Conservation (phyloP, 1,284 basidiomycete species). For the Phylloboletellus chloephorus region DNA sequence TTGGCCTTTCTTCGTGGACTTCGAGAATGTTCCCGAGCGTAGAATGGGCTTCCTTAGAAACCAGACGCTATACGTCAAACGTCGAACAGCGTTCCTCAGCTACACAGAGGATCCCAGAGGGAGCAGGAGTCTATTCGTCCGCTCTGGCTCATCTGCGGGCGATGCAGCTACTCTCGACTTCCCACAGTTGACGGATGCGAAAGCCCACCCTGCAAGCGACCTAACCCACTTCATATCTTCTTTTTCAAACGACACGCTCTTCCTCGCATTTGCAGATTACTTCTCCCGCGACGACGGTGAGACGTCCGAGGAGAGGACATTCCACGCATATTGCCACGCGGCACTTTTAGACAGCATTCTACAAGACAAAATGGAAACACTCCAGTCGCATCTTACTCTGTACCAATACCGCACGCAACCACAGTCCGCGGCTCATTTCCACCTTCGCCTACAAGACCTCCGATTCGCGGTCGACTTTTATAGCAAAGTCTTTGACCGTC, state of each 20-base stretch:
- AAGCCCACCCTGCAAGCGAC: constrained; percentile 62
- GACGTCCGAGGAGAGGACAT: constrained; percentile 52
- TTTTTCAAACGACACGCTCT: constrained; percentile 73
- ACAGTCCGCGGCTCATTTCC: constrained; percentile 53
- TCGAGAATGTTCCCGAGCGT: constrained; percentile 63
- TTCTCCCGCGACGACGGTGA: constrained; percentile 59
- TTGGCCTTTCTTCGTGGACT: constrained; percentile 85
- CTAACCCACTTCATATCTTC: constrained; percentile 79
- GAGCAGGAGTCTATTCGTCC: constrained; percentile 82
- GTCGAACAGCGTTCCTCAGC: constrained; percentile 86
- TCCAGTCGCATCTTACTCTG: constrained; percentile 70
- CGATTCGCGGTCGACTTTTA: constrained; percentile 71
- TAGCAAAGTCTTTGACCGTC: constrained; percentile 60
- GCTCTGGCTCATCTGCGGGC: constrained; percentile 69
- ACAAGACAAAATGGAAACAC: constrained; percentile 78
- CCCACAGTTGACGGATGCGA: constrained; percentile 64
- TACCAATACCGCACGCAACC: constrained; percentile 60
- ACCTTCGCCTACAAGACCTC: constrained; percentile 63
- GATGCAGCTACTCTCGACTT: constrained; percentile 77
- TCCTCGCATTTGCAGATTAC: constrained; percentile 72
- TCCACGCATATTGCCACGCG: constrained; percentile 73
- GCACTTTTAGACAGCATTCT: constrained; percentile 82
- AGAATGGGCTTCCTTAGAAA: constrained; percentile 63
- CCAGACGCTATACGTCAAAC: constrained; percentile 87
- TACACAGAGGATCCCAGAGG: constrained; percentile 92